Evolutionary conservation across 208 protist genomes (phyloP).

Genomic region (Acanthamoeba royreba): DNA sequence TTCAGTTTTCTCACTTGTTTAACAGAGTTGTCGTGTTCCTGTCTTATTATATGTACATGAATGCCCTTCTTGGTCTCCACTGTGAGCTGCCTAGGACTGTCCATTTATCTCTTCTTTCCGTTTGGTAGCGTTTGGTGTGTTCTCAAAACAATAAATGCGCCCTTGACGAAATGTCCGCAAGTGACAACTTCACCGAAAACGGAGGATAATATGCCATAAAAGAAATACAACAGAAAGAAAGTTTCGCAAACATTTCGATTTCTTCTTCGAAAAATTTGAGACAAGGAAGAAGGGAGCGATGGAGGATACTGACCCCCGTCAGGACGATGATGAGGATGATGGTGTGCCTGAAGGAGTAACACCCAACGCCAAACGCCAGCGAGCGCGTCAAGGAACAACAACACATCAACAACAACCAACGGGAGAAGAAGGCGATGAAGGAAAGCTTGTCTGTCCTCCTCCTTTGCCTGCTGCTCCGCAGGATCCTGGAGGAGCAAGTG

Average conservation of each 20-base stretch:
- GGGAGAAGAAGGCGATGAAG: no score
- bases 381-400: no score
- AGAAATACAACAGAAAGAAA: no score
- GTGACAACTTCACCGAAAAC: neutral
- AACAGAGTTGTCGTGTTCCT: neutral
- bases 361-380: no score
- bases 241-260: neutral
- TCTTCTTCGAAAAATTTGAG: neutral
- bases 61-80: neutral
- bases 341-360: neutral
- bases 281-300: neutral
- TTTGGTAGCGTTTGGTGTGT: neutral
- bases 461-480: no score
- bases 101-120: neutral
- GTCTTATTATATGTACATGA: neutral
- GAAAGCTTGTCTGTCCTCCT: no score
- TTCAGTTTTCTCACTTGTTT: no score
- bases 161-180: neutral
- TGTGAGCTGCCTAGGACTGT: neutral
- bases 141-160: neutral
- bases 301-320: neutral
- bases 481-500: no score
- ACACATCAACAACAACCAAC: no score
- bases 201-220: no score
- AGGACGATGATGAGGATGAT: neutral